Base-by-base conservation (phyloP, 805 yeast species). In the Starmerella apicola region DNA sequence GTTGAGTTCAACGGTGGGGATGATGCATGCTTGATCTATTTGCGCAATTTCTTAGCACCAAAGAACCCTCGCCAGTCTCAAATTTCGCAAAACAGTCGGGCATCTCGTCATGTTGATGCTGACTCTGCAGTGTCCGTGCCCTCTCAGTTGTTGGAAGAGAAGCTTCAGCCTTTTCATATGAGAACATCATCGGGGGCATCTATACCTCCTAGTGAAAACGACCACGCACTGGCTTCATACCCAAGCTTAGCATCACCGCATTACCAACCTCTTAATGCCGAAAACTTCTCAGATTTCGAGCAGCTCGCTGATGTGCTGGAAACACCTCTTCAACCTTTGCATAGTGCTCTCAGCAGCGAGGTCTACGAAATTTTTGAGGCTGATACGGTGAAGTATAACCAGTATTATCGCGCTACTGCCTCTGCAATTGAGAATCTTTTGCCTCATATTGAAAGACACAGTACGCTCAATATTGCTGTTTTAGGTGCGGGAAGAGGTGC, bases 401-500 rank as follows among this genome's bases (percentile, higher is more conserved):
- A 67, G 44, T 86, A 86, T 55, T 76, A 69, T 43, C 51, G 61
- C 21, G 94, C 94, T 1, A 71, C 81, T 4, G 62, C 60, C 20
- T 55, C 65, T 32, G 83, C 86, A 0, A 43, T 80, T 15, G 49
- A 68, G 57, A 26, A 21, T 1, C 27, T 36, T 8, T 28, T 19
- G 4, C 4, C 5, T 13, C 10, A 12, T 20, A 18, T 32, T 6
- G 21, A 16, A 13, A 12, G 10, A 7, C 9, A 15, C n/a, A 46
- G 45, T 22, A 48, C 54, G 7, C 28, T 46, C n/a, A 24, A 31
- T 22, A 41, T 51, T 1, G 66, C 80, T 3, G 68, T 86, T 2
- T 75, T 80, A 2, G 96, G 96, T 0, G 91, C 95, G 0, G 96
- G 96, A 1, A 63, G 84, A 33, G 96, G 96, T 1, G 86, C 88